Conservation (phyloP, 805 yeast species). For the Ascoidea rubescens region DNA sequence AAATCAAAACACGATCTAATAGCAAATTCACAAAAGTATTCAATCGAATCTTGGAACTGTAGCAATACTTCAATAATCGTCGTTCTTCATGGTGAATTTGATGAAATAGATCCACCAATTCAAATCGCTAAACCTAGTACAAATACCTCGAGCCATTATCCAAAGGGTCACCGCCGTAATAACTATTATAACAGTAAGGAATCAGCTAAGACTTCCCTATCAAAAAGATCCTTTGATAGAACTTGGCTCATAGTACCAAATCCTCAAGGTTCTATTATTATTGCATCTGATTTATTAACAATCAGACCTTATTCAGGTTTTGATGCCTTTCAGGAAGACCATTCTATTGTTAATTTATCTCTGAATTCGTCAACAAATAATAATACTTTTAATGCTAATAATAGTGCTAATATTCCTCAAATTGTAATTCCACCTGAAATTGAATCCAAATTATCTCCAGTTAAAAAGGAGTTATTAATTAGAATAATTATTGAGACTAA, state of each 20-base stretch:
- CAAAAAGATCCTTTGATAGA: conserved; percentile 75
- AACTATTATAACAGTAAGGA: conserved; percentile 14
- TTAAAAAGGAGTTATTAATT: conserved; percentile 51
- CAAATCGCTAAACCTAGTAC: conserved; percentile 16
- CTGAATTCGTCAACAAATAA: conserved; percentile 5
- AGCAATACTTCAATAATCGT: conserved; percentile 53
- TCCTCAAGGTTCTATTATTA: conserved; percentile 53
- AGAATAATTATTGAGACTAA: conserved; percentile 61
- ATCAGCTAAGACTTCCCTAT: conserved; percentile 20
- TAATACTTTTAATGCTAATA: neutral
- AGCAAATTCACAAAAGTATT: conserved; percentile 47
- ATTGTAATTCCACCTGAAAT: conserved; percentile 37
- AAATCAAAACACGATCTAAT: conserved; percentile 57
- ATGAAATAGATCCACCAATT: conserved; percentile 50
- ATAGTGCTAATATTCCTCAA: conserved; percentile 4
- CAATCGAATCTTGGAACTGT: conserved; percentile 68
- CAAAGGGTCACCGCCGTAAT: conserved; percentile 15
- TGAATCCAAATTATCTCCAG: conserved; percentile 31
- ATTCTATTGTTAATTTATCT: conserved; percentile 6
- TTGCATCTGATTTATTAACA: conserved; percentile 74
- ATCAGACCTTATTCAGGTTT: conserved; percentile 45
- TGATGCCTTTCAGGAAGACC: conserved; percentile 20
- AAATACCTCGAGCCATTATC: conserved; percentile 12
- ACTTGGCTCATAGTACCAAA: conserved; percentile 64
- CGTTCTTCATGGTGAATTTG: conserved; percentile 72